Conservation (phyloP, 176 grass and related monocot species). For the Melocanna baccifera region DNA sequence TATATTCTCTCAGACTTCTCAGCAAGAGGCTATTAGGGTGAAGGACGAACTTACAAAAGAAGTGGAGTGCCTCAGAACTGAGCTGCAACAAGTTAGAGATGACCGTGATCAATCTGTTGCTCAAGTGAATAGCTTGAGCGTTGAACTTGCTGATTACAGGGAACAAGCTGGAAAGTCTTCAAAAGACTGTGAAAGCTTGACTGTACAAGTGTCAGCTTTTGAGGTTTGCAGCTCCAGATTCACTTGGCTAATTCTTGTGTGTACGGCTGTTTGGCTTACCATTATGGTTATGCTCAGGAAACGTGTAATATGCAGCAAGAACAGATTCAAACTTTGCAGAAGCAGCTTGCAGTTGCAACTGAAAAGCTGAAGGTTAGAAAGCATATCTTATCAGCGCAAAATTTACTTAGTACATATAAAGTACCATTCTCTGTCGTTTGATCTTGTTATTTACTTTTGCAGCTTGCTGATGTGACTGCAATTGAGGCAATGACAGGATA, state of each 20-base stretch:
- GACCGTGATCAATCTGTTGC: slow-evolving; percentile 51
- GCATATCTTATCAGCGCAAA: background rate
- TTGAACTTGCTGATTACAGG: slow-evolving; percentile 42
- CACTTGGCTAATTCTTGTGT: background rate
- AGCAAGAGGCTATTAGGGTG: slow-evolving; percentile 68
- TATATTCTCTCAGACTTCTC: slow-evolving; percentile 55
- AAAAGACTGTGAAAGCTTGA: slow-evolving; percentile 47
- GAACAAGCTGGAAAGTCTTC: slow-evolving; percentile 42
- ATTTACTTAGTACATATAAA: background rate
- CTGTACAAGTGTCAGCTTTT: slow-evolving; percentile 37
- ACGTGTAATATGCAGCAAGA: slow-evolving; percentile 51
- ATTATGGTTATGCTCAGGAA: slow-evolving; percentile 39
- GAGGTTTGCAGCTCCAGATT: slow-evolving; percentile 56
- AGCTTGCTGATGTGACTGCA: slow-evolving; percentile 76
- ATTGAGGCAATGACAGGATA: slow-evolving; percentile 65
- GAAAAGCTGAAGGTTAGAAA: slow-evolving; percentile 63
- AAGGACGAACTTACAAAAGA: slow-evolving; percentile 78
- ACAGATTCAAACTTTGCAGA: slow-evolving; percentile 55
- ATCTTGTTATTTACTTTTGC: slow-evolving; percentile 23
- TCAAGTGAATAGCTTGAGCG: slow-evolving; percentile 52
- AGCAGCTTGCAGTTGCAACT: slow-evolving; percentile 54
- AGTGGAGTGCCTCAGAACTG: slow-evolving; percentile 56
- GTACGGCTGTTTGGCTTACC: background rate
- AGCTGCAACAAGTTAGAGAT: slow-evolving; percentile 71
- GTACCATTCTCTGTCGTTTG: background rate